These are phyloP conservation scores for Blastobotrys parvus DNA, from an alignment of 805 yeast species.

Conservation along the genomic window DNA sequence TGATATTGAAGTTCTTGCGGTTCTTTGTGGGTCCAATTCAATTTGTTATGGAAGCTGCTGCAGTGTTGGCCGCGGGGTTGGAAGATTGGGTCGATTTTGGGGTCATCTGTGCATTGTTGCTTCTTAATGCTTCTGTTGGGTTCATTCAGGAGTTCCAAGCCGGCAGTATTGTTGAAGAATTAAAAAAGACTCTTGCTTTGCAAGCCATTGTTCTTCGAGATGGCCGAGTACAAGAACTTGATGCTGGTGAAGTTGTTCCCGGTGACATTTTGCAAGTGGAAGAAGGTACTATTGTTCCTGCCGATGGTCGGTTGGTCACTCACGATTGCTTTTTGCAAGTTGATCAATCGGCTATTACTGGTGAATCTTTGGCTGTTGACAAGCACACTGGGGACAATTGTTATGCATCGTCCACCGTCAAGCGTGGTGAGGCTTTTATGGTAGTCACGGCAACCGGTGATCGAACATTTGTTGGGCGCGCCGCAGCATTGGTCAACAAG, in stretches of 20 bases:
- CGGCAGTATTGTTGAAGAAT: constrained; percentile 94
- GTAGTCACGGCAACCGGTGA: constrained; percentile 93
- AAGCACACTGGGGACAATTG: constrained; percentile 79
- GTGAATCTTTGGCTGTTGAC: constrained; percentile 95
- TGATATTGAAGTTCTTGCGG: constrained; percentile 69
- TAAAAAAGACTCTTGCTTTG: constrained; percentile 91
- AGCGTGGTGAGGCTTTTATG: constrained; percentile 94
- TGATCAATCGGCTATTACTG: constrained; percentile 95
- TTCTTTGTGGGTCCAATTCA: constrained; percentile 94
- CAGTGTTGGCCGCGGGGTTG: constrained; percentile 89
- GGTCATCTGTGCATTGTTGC: constrained; percentile 81
- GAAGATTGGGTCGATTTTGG: constrained; percentile 99
- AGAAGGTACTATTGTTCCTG: constrained; percentile 88
- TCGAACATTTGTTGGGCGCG: constrained; percentile 92
- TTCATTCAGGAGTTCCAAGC: constrained; percentile 97
- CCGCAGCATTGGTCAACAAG: constrained; percentile 92
- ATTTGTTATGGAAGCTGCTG: constrained; percentile 96
- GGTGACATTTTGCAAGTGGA: constrained; percentile 91
- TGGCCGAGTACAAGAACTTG: constrained; percentile 66
- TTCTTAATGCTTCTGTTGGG: constrained; percentile 89
- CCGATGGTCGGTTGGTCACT: constrained; percentile 84
- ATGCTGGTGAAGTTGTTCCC: constrained; percentile 82
- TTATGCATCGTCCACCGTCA: constrained; percentile 90
- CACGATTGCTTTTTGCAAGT: constrained; percentile 82
- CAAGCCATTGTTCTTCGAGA: constrained; percentile 80